phyloP scores from a whole-genome alignment of 306 rosid genomes.

The Prunus fruticosa region DNA sequence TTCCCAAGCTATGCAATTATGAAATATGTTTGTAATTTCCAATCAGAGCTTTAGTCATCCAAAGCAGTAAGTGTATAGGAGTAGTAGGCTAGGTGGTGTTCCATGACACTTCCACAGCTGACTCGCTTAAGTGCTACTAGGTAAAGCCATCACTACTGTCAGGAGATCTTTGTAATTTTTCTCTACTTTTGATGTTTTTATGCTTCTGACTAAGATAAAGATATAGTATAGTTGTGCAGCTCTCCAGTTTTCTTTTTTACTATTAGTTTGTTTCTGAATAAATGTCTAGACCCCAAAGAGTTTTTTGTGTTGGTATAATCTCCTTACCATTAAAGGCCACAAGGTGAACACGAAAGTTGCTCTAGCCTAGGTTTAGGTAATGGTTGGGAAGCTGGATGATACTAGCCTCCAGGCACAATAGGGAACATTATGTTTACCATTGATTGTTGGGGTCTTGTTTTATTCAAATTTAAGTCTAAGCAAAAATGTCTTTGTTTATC shows the following conservation, averaged over 20 bases:
- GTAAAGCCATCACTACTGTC: background rate
- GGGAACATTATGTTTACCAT: background rate
- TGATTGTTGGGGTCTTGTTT: background rate
- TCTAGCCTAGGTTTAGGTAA: background rate
- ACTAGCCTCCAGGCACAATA: background rate
- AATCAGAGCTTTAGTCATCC: background rate
- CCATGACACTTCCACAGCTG: background rate
- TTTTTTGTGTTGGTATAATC: background rate
- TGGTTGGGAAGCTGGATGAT: constrained; percentile 9
- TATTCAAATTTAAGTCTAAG: background rate
- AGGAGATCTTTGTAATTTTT: background rate
- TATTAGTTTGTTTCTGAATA: background rate
- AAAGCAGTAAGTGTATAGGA: background rate
- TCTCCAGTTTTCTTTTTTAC: background rate
- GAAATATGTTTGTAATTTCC: background rate
- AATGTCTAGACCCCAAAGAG: background rate
- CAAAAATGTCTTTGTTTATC: background rate
- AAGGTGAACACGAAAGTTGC: background rate
- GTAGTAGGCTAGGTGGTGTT: background rate
- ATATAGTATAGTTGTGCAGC: background rate
- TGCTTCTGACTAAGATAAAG: background rate
- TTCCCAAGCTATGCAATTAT: background rate
- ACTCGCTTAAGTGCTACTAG: too few relatives aligned
- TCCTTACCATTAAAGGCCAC: background rate
- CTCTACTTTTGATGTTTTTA: background rate